Evolutionary conservation across 768 basidiomycete genomes (phyloP).

Genomic region (Antrodiella citrinella): DNA sequence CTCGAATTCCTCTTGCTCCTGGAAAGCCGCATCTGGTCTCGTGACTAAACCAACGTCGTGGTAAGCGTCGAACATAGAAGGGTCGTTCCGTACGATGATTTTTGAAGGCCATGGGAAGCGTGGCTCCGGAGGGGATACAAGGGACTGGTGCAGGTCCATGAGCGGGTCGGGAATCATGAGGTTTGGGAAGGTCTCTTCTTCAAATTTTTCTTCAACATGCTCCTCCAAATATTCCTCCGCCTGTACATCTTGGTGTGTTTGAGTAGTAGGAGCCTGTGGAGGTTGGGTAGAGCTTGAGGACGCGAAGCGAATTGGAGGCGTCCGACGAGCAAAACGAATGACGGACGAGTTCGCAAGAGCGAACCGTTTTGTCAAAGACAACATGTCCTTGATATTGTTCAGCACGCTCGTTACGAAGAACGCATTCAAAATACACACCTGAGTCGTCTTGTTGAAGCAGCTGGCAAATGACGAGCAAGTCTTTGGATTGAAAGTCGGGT

Average conservation of each 20-base stretch:
- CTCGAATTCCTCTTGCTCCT: neutral
- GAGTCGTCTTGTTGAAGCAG: no score
- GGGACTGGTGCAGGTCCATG: conserved; percentile 51
- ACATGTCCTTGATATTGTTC: no score
- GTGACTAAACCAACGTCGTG: no score
- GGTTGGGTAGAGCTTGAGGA: neutral
- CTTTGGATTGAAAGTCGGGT: no score
- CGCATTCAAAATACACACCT: no score
- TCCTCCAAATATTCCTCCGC: no score
- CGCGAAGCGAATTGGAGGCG: neutral
- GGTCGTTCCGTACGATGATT: conserved; percentile 62
- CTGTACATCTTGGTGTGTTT: neutral
- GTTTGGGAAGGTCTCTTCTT: conserved; percentile 34
- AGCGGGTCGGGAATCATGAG: conserved; percentile 56
- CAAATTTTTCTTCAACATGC: no score
- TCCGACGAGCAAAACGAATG: no score
- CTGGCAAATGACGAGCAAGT: no score
- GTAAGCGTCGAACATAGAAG: conserved; percentile 48
- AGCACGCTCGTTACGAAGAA: no score
- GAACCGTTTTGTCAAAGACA: no score
- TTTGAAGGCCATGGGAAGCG: conserved; percentile 50
- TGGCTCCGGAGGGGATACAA: conserved; percentile 44
- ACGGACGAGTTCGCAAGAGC: no score
- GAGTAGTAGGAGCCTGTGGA: neutral
- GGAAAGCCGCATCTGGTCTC: conserved; percentile 13